Evolutionary conservation across 202 grass and related monocot genomes (phyloP).

Genomic region (Schoenoplectus triqueter): DNA sequence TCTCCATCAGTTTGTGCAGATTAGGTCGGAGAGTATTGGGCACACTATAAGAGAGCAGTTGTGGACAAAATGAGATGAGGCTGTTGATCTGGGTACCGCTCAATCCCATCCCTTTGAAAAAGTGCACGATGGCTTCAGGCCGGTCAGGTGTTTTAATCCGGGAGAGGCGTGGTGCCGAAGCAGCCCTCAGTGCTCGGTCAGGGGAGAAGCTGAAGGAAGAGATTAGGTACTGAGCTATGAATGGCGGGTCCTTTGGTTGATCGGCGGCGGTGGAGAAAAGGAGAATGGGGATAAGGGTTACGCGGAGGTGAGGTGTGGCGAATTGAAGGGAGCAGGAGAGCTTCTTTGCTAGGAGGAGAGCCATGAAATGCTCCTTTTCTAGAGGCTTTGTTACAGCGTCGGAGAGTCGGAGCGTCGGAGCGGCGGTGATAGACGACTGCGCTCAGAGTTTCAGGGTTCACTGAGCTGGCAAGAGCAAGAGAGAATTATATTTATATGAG

Average conservation of each 20-base stretch:
- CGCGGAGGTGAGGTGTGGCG: neutral
- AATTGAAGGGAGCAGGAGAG: neutral
- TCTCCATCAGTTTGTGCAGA: conserved; percentile 30
- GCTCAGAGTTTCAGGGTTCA: too few relatives aligned
- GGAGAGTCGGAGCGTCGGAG: neutral
- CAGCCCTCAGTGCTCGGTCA: conserved; percentile 28
- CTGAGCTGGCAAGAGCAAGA: too few relatives aligned
- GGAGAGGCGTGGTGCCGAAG: neutral
- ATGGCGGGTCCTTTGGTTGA: neutral
- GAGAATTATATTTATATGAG: too few relatives aligned
- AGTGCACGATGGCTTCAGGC: conserved; percentile 32
- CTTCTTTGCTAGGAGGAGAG: neutral
- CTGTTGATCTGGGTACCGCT: conserved; percentile 43
- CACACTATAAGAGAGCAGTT: conserved; percentile 40
- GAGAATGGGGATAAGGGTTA: neutral
- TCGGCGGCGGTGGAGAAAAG: neutral
- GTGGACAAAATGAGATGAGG: conserved; percentile 39
- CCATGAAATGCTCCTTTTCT: neutral
- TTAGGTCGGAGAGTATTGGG: conserved; percentile 39
- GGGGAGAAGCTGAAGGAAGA: conserved; percentile 34
- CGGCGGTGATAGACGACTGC: neutral
- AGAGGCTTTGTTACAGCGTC: too few relatives aligned
- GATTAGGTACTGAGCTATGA: conserved; percentile 31
- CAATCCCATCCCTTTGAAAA: conserved; percentile 42
- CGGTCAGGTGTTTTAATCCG: conserved; percentile 6